These are phyloP conservation scores for Ceratobasidium papillatum DNA, from an alignment of 1,284 basidiomycete species.

Conservation along the genomic window DNA sequence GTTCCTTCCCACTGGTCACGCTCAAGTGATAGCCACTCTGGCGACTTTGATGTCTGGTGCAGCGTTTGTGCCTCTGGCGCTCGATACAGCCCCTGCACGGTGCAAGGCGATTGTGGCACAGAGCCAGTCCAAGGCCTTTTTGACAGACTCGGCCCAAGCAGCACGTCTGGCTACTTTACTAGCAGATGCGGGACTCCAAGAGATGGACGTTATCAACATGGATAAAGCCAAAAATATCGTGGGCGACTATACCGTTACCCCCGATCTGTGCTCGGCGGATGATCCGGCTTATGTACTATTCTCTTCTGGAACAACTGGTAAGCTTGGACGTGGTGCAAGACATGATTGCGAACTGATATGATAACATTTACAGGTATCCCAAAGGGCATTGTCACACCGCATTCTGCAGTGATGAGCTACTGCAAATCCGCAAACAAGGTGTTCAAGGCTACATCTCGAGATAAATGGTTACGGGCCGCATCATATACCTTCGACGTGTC, in stretches of 20 bases:
- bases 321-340: constrained; percentile 4
- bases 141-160: background rate
- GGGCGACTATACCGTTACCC: too few species aligned
- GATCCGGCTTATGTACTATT: constrained; percentile 16
- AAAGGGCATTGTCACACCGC: background rate
- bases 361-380: background rate
- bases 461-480: background rate
- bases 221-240: too few species aligned
- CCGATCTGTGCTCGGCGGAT: too few species aligned
- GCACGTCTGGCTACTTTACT: background rate
- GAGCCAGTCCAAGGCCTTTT: background rate
- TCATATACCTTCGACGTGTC: background rate
- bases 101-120: background rate
- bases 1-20: background rate
- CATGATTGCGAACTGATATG: too few species aligned
- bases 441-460: background rate
- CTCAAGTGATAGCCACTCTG: background rate
- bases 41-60: background rate
- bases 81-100: background rate
- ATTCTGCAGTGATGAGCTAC: background rate
- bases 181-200: too few species aligned
- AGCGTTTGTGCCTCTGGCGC: background rate
- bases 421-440: background rate
- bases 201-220: too few species aligned
- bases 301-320: constrained; percentile 23